A percentile compares a stretch with the other conserved stretches of the same genome.
Conservation (phyloP, 2,329 filamentous ascomycete genomes). For the Colletotrichum destructivum region DNA sequence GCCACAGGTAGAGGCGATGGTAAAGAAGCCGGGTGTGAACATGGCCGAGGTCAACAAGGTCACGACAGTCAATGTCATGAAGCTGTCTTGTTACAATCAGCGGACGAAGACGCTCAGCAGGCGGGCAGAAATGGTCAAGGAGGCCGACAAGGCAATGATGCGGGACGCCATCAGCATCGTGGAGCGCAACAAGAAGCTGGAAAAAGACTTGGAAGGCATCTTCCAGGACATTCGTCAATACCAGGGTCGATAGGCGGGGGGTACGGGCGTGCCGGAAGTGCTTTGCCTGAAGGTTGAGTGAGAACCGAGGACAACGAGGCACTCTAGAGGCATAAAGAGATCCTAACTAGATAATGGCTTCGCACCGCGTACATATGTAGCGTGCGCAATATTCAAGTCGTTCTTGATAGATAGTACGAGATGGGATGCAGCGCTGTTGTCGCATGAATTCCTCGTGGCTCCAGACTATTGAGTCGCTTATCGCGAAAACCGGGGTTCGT, state of each 20-base stretch:
- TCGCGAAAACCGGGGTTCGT: background rate
- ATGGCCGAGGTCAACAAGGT: background rate
- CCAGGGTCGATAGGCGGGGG: too few relatives aligned
- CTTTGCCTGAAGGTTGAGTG: background rate
- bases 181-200: background rate
- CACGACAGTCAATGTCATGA: background rate
- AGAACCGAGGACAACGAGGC: too few relatives aligned
- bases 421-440: too few relatives aligned
- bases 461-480: background rate
- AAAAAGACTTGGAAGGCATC: background rate
- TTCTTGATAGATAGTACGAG: too few relatives aligned
- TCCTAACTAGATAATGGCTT: background rate
- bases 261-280: background rate
- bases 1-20: background rate
- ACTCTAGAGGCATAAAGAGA: background rate
- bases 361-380: background rate
- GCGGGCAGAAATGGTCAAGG: background rate
- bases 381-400: background rate
- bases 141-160: conserved; percentile 10
- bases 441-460: background rate
- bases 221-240: background rate
- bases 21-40: background rate
- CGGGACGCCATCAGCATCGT: background rate
- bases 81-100: background rate
- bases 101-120: background rate